A percentile compares a stretch with the other conserved stretches of the same genome.
phyloP scores from a whole-genome alignment of 768 basidiomycete genomes.

The Steccherinum ochraceum region DNA sequence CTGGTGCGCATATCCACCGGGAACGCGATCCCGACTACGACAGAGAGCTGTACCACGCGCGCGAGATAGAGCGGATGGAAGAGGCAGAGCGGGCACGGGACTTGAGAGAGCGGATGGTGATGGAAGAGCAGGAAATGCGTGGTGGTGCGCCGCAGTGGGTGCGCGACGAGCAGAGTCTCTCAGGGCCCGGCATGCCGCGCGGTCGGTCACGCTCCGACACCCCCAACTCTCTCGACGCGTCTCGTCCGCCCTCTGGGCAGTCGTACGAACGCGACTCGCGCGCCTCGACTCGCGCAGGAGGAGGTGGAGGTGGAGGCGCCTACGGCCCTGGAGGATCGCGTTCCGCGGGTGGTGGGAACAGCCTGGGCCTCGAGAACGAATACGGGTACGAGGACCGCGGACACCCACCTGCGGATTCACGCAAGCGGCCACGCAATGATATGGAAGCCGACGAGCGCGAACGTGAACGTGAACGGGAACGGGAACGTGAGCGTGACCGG shows the following conservation, averaged over 20 bases:
- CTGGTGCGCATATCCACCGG: conserved; percentile 47
- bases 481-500: not conserved
- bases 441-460: conserved; percentile 58
- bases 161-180: conserved; percentile 2
- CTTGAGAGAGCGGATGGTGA: conserved; percentile 12
- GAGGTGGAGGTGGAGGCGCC: conserved; percentile 15
- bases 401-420: conserved; percentile 21
- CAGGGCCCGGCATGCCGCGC: conserved; percentile 5
- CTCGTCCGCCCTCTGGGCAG: conserved; percentile 15
- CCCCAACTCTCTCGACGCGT: conserved; percentile 15
- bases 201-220: conserved; percentile 20
- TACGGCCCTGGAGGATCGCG: too few relatives aligned
- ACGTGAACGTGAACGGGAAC: not conserved
- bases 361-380: conserved; percentile 5
- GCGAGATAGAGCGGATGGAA: conserved; percentile 18
- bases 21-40: conserved; percentile 42
- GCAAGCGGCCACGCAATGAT: conserved; percentile 55
- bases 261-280: conserved; percentile 16
- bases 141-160: conserved; percentile 6
- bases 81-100: conserved; percentile 18
- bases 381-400: conserved; percentile 11
- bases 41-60: conserved; percentile 17
- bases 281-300: conserved; percentile 10
- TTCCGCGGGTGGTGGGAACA: not conserved
- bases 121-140: conserved; percentile 18